phyloP scores from a whole-genome alignment of 805 yeast genomes.

The Lachancea dasiensis region DNA sequence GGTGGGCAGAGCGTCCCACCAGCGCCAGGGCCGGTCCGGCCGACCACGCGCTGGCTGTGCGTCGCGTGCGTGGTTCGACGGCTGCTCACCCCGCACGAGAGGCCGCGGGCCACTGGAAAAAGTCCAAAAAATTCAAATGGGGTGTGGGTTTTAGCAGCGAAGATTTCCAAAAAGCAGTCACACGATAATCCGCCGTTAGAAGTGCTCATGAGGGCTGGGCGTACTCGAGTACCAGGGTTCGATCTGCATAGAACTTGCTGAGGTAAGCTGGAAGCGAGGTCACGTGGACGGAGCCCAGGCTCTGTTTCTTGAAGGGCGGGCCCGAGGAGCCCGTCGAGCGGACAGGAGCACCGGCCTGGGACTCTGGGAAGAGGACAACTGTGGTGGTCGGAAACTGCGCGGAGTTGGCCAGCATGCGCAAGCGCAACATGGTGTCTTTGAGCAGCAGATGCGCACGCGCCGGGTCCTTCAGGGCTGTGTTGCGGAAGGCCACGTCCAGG shows the following conservation, averaged over 20 bases:
- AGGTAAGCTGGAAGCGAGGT: constrained; percentile 21
- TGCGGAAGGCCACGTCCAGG: constrained; percentile 26
- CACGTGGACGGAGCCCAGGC: neutral
- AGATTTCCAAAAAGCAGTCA: neutral
- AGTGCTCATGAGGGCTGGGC: neutral
- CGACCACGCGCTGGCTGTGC: neutral
- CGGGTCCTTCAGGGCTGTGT: constrained; percentile 18
- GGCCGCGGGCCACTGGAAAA: too few species aligned
- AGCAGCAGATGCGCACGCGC: constrained; percentile 19
- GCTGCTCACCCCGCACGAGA: too few species aligned
- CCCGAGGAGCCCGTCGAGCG: neutral
- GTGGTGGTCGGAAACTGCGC: neutral
- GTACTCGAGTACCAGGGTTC: neutral
- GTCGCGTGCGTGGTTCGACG: neutral
- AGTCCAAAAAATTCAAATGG: too few species aligned
- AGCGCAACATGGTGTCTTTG: constrained; percentile 19
- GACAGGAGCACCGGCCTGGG: neutral
- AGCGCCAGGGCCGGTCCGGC: too few species aligned
- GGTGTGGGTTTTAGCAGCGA: too few species aligned
- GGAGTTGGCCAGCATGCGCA: constrained; percentile 20
- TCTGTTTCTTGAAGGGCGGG: constrained; percentile 1
- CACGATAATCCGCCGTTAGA: neutral
- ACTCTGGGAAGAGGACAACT: constrained; percentile 1
- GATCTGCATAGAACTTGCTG: constrained; percentile 24
- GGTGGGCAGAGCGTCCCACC: constrained; percentile 1